phyloP scores from a whole-genome alignment of 2,329 filamentous ascomycete genomes.

The Stachybotrys echinatus region DNA sequence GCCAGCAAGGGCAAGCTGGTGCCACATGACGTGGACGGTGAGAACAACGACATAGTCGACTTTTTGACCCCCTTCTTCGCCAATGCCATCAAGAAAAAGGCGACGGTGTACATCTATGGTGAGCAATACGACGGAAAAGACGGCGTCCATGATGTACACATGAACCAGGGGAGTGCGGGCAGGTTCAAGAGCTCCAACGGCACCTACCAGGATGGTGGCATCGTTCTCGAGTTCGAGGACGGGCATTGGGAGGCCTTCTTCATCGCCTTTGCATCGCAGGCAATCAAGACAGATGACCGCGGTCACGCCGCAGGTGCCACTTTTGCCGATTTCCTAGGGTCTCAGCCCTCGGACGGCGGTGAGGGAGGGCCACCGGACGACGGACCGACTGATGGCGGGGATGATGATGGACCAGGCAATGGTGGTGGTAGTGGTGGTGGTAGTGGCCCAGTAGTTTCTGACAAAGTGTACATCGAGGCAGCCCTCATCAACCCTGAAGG shows the following conservation, averaged over 20 bases:
- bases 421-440: neutral
- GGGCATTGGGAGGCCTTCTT: slow-evolving; percentile 7
- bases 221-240: slow-evolving; percentile 7
- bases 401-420: neutral
- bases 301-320: slow-evolving; percentile 4
- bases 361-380: neutral
- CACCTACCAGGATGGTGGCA: slow-evolving; percentile 6
- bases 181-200: slow-evolving; percentile 3
- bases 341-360: neutral
- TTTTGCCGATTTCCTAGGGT: neutral
- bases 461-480: slow-evolving; percentile 2
- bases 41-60: slow-evolving; percentile 7
- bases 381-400: neutral
- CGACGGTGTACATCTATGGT: slow-evolving; percentile 6
- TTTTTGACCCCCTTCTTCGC: slow-evolving; percentile 4
- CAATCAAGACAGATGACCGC: slow-evolving; percentile 6
- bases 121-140: slow-evolving; percentile 2
- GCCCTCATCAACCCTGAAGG: slow-evolving; percentile 4
- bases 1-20: slow-evolving; percentile 1
- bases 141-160: slow-evolving; percentile 7
- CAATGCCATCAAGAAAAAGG: slow-evolving; percentile 3
- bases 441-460: neutral
- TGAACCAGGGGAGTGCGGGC: slow-evolving; percentile 7
- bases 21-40: slow-evolving; percentile 2
- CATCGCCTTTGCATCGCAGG: slow-evolving; percentile 8